These are phyloP conservation scores for Micractinium conductrix DNA, from an alignment of 139 green algal species.

Conservation along the genomic window DNA sequence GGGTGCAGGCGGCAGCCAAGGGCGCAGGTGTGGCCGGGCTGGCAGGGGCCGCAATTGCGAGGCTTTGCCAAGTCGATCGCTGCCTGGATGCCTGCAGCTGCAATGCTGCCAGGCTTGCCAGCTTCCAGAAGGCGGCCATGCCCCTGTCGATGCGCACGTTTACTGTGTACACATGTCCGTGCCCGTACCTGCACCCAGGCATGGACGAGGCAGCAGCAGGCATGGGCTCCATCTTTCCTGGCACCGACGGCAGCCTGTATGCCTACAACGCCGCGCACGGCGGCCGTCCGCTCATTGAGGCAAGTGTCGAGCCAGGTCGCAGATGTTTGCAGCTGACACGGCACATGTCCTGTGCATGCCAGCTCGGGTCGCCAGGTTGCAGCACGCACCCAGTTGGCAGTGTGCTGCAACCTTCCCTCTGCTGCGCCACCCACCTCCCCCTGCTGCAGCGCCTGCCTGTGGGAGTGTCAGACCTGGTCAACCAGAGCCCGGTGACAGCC, in stretches of 20 bases:
- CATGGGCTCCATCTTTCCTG: conserved; percentile 81
- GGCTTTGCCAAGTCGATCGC: no score
- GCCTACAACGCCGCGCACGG: conserved; percentile 47
- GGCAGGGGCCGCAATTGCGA: no score
- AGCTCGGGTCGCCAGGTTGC: neutral
- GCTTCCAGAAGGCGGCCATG: no score
- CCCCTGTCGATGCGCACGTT: no score
- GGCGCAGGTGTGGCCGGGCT: no score
- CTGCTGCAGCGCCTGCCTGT: conserved; percentile 81
- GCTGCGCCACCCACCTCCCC: neutral
- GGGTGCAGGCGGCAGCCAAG: neutral
- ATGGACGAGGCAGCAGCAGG: neutral
- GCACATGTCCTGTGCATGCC: no score
- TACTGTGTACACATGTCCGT: no score
- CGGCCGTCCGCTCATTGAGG: conserved; percentile 3
- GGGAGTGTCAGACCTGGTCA: conserved; percentile 86
- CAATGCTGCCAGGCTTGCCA: no score
- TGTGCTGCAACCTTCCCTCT: neutral
- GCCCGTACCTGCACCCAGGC: neutral
- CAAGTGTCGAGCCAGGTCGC: neutral
- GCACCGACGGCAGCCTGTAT: conserved; percentile 90
- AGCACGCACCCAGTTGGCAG: neutral
- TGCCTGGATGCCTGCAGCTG: no score
- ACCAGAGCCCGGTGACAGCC: conserved; percentile 78
- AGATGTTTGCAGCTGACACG: neutral